Conservation (phyloP, 2,329 filamentous ascomycete species). For the Chalaropsis ovoidea region DNA sequence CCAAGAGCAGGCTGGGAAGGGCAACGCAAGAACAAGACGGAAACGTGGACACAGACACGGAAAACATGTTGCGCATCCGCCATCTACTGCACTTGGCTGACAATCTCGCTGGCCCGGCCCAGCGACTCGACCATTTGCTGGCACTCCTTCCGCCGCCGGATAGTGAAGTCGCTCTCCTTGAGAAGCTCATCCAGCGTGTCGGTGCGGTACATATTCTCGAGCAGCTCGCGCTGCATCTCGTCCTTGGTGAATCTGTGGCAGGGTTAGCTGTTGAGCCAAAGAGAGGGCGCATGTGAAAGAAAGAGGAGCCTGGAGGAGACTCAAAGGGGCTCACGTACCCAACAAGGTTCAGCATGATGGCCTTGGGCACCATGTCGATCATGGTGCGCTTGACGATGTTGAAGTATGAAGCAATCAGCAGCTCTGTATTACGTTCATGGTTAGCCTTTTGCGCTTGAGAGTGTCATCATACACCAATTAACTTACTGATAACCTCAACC, state of each 20-base stretch:
- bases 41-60: background rate
- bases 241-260: constrained; percentile 73
- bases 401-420: constrained; percentile 93
- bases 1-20: background rate
- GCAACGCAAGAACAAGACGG: background rate
- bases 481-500: constrained; percentile 94
- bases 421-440: constrained; percentile 45
- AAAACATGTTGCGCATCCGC: background rate
- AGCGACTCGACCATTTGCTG: constrained; percentile 98
- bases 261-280: background rate
- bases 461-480: background rate
- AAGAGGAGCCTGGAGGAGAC: background rate
- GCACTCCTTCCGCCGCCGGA: constrained; percentile 91
- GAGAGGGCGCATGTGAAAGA: background rate
- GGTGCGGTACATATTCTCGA: constrained; percentile 94
- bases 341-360: constrained; percentile 94
- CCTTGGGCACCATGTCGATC: constrained; percentile 99
- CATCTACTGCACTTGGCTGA: constrained; percentile 61
- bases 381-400: constrained; percentile 97
- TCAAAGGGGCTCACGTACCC: constrained; percentile 53
- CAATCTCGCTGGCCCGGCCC: constrained; percentile 84
- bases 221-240: constrained; percentile 93
- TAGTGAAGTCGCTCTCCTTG: constrained; percentile 96
- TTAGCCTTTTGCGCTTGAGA: constrained; percentile 9
- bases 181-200: constrained; percentile 86